Evolutionary conservation across 2,329 filamentous ascomycete species (phyloP).

Genomic region (Scytalidium sp.): DNA sequence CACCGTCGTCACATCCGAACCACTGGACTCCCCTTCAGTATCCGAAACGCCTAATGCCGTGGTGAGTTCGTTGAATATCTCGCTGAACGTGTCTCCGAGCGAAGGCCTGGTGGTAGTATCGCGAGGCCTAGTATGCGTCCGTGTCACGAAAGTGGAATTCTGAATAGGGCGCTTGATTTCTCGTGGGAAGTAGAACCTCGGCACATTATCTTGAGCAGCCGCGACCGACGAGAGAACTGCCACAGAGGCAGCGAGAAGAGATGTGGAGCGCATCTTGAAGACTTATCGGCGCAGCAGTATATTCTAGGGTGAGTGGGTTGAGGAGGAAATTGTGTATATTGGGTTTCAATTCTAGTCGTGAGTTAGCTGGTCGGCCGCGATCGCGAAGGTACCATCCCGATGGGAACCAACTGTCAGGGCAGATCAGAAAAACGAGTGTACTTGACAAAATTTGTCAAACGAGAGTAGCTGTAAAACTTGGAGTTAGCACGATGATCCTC

Average conservation of each 20-base stretch:
- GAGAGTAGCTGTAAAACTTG: conserved; percentile 36
- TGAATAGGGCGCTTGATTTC: conserved; percentile 50
- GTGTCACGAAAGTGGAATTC: neutral
- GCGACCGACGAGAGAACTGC: conserved; percentile 44
- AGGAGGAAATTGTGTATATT: conserved; percentile 12
- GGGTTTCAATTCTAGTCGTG: conserved; percentile 17
- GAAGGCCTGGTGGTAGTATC: conserved; percentile 5
- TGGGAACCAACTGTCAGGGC: conserved; percentile 45
- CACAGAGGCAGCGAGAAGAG: conserved; percentile 46
- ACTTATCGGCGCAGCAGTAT: conserved; percentile 13
- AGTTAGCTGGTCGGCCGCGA: conserved; percentile 12
- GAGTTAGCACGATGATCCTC: conserved; percentile 17
- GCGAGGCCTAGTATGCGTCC: neutral
- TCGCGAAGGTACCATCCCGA: neutral
- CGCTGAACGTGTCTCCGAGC: neutral
- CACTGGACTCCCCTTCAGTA: too few species aligned
- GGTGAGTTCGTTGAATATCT: neutral
- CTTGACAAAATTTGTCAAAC: conserved; percentile 53
- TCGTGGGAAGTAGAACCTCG: conserved; percentile 56
- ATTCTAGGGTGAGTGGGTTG: conserved; percentile 8
- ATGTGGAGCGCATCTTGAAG: conserved; percentile 47
- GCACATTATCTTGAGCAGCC: conserved; percentile 41
- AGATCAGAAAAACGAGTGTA: conserved; percentile 51
- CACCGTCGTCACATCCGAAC: conserved; percentile 11
- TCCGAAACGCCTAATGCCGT: neutral